Percentiles rank a stretch among this genome's conserved stretches.
phyloP scores from a whole-genome alignment of 1,284 basidiomycete genomes.

The Trametes sp. region DNA sequence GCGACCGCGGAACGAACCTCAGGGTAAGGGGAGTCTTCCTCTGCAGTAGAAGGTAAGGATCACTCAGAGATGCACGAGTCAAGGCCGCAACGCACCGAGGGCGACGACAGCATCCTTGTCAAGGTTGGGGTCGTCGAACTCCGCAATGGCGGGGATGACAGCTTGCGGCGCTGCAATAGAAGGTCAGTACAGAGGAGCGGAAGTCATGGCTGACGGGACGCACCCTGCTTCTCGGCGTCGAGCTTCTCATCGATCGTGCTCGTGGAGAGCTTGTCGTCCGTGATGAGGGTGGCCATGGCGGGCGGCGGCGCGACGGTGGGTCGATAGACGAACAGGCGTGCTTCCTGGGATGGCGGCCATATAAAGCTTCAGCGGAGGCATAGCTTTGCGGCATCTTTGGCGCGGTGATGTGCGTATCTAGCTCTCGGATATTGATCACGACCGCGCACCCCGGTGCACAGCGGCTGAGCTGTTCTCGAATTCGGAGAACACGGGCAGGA shows the following conservation, averaged over 20 bases:
- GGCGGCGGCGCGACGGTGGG: constrained; percentile 23
- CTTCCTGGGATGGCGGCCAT: not conserved
- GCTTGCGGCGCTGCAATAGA: not conserved
- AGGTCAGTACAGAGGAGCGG: not conserved
- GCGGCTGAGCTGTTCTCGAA: constrained; percentile 14
- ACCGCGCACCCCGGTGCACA: not conserved
- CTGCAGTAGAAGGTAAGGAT: constrained; percentile 32
- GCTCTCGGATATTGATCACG: constrained; percentile 6
- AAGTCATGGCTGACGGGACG: not conserved
- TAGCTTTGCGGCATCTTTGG: constrained; percentile 9
- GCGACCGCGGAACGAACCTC: constrained; percentile 82
- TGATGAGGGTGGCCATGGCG: constrained; percentile 39
- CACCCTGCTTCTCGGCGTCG: constrained; percentile 35
- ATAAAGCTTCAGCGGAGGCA: constrained; percentile 9
- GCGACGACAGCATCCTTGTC: constrained; percentile 50
- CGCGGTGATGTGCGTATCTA: constrained; percentile 16
- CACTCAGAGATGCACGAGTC: not conserved
- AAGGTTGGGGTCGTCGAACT: constrained; percentile 73
- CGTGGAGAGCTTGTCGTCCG: constrained; percentile 36
- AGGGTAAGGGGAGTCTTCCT: constrained; percentile 73
- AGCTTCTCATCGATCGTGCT: constrained; percentile 42
- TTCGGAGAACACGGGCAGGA: not conserved
- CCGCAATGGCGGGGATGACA: constrained; percentile 37
- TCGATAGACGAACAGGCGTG: constrained; percentile 20
- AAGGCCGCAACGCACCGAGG: constrained; percentile 33